Evolutionary conservation across 495 filamentous ascomycete genomes (phyloP), one percentile per base, ranked within the genome.

Genomic region (Aspergillus bridgeri): DNA sequence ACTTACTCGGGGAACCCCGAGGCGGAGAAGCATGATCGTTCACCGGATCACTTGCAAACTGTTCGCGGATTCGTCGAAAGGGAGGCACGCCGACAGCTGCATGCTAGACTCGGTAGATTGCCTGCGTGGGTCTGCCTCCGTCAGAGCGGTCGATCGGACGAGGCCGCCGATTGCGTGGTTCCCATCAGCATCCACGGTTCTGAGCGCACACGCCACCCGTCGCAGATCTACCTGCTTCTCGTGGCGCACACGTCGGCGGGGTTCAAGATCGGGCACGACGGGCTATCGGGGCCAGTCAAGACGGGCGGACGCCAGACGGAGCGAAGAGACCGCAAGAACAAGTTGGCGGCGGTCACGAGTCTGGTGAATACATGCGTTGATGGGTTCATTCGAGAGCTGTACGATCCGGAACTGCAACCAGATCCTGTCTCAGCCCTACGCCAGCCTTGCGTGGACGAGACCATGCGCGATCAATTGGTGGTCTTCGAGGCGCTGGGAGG

Each of bases 401-500:
- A 75, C 21, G 60, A 58, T 42, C 44, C 57, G 8, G 8, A 53
- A 24, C 5, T 61, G 49, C 53, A 60, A n/a, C 43, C 47, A 4
- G 6, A 27, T 3, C n/a, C 18, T 20, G 42, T 9, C 18, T 17
- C 27, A 5, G 51, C 20, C 4, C 9, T 18, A 18, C 51, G 56
- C 44, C 65, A 58, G 42, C 61, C 73, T 0, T 74, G 71, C 54
- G 83, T 91, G 7, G 91, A 95, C 67, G 80, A 83, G 64, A 75
- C 84, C 62, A 81, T 92, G 66, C 81, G 89, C 67, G 91, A 95
- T 69, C 91, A 95, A 63, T 63, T 95, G 50, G 83, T 92, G 2
- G 78, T 94, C 3, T 95, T 92, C 63, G 89, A 95, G 65, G 87
- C 86, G 24, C 72, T 96, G 45, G 87, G 66, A 9, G 24, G 68